Conservation (phyloP, 2,329 filamentous ascomycete genomes). For the Rhinocladiella similis region DNA sequence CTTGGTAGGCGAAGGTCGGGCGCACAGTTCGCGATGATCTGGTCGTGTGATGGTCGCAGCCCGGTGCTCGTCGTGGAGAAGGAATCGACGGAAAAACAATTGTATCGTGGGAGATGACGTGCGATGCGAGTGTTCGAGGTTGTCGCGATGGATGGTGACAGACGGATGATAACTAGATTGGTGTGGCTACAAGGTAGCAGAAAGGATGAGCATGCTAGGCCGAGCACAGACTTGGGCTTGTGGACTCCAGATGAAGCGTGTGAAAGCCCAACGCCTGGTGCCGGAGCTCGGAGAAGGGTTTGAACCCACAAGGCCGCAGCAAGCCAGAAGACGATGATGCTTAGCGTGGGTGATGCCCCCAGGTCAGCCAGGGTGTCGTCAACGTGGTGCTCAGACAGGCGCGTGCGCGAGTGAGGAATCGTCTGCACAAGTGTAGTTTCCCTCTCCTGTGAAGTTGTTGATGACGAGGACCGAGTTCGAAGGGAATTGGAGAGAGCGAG, state of each 20-base stretch:
- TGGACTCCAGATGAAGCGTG: not conserved
- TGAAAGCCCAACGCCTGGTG: not conserved
- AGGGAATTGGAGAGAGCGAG: too few relatives aligned
- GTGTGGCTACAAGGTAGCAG: not conserved
- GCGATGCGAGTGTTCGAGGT: conserved; percentile 4
- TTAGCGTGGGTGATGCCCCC: not conserved
- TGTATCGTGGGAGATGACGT: conserved; percentile 15
- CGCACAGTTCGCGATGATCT: conserved; percentile 1
- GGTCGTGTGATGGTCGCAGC: too few relatives aligned
- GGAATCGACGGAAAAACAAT: not conserved
- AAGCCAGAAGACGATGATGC: not conserved
- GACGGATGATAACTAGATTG: conserved; percentile 2
- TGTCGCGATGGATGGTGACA: conserved; percentile 16
- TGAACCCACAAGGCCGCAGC: not conserved
- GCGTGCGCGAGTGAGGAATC: too few relatives aligned
- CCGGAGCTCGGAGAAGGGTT: not conserved
- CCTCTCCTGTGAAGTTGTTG: not conserved
- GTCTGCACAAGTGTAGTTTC: not conserved
- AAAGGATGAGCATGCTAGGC: not conserved
- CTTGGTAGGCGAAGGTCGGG: conserved; percentile 8
- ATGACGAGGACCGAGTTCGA: too few relatives aligned
- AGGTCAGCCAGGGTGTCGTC: not conserved
- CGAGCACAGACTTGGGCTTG: not conserved
- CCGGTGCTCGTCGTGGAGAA: not conserved
- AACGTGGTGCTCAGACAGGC: too few relatives aligned